phyloP scores from a whole-genome alignment of 208 protist genomes.

The Vickermania ingenoplastis region DNA sequence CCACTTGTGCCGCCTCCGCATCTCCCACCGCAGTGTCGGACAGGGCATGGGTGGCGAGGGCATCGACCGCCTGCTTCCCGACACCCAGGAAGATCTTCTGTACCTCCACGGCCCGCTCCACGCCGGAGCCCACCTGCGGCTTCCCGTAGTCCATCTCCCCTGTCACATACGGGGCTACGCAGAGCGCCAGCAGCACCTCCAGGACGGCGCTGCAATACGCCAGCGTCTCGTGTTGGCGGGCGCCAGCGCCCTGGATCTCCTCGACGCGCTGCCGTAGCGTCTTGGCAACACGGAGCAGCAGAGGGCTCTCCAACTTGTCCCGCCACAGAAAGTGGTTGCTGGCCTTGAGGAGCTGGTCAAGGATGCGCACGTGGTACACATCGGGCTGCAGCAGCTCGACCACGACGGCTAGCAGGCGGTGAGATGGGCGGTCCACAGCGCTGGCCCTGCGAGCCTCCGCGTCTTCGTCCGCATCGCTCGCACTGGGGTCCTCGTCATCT shows the following conservation, averaged over 20 bases:
- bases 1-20: constrained; percentile 10
- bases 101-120: neutral
- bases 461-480: constrained; percentile 9
- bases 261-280: neutral
- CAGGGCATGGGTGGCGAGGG: neutral
- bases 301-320: constrained; percentile 20
- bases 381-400: constrained; percentile 17
- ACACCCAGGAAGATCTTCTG: neutral
- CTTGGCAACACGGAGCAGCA: constrained; percentile 13
- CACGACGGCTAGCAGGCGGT: constrained; percentile 46
- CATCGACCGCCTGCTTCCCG: neutral
- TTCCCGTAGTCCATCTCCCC: constrained; percentile 12
- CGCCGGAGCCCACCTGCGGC: neutral
- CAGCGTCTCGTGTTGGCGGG: neutral
- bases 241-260: neutral
- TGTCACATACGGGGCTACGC: constrained; percentile 18
- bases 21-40: neutral
- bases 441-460: neutral
- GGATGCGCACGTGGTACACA: constrained; percentile 32
- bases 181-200: constrained; percentile 50
- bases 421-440: constrained; percentile 19
- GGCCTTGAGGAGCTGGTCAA: constrained; percentile 24
- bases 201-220: constrained; percentile 28
- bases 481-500: constrained; percentile 4
- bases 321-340: constrained; percentile 38